Evolutionary conservation across 352 stramenopile genomes (phyloP).

Genomic region (Phytophthora sp.): DNA sequence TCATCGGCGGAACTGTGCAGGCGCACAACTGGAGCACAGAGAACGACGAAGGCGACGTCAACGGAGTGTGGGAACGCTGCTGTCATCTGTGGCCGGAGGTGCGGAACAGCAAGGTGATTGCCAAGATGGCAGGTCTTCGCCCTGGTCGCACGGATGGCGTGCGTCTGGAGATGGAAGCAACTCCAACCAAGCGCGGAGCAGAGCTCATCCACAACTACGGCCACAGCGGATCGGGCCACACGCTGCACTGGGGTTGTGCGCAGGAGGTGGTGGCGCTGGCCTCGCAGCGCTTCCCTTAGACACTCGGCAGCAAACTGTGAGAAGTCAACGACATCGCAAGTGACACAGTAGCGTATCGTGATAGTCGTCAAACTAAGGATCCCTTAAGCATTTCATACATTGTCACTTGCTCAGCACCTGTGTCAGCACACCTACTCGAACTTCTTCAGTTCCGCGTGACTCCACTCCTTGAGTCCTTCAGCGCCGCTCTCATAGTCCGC

Average conservation of each 20-base stretch:
- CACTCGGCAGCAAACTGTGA: constrained; percentile 5
- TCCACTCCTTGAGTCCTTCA: constrained; percentile 53
- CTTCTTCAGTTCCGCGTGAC: constrained; percentile 59
- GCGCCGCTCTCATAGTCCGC: constrained; percentile 64
- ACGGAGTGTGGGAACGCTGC: constrained; percentile 60
- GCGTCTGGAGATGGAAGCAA: constrained; percentile 49
- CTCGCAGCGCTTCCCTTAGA: constrained; percentile 18
- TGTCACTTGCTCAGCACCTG: background rate
- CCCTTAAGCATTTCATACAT: background rate
- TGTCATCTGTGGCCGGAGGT: constrained; percentile 49
- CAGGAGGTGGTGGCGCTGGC: constrained; percentile 52
- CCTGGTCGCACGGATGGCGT: constrained; percentile 48
- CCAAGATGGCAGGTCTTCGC: constrained; percentile 50
- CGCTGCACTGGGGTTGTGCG: constrained; percentile 71
- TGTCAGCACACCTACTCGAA: constrained; percentile 33
- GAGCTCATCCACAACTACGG: constrained; percentile 78
- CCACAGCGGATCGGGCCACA: constrained; percentile 68
- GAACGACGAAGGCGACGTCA: constrained; percentile 47
- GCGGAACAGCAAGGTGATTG: constrained; percentile 50
- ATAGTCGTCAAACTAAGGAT: background rate
- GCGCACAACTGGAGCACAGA: constrained; percentile 56
- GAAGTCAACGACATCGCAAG: background rate
- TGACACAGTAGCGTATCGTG: too few species aligned
- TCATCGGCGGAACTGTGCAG: constrained; percentile 69
- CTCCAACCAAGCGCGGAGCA: constrained; percentile 36